Evolutionary conservation across 2,329 filamentous ascomycete species (phyloP), one percentile per base, ranked within the genome.

Genomic region (Ciborinia camelliae): DNA sequence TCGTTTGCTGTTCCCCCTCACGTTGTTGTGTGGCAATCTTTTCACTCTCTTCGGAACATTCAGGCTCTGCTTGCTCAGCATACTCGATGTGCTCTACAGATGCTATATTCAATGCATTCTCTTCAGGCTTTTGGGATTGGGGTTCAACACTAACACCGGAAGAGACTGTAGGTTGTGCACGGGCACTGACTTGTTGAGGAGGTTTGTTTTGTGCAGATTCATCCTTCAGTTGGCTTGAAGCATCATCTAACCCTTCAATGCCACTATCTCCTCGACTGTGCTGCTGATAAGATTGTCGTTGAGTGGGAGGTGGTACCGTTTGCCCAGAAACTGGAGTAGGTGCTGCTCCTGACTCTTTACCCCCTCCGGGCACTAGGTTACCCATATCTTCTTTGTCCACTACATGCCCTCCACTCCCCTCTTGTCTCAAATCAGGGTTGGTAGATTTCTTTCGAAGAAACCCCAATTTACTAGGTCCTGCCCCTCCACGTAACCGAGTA

Each of bases 221-320:
- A 26, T 35, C n/a, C 35, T 23, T 59, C 26, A 23, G 12, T 18
- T 23, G 28, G 8, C n/a, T 47, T 26, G 32, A n/a, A 8, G 9
- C 10, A 15, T 26, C 12, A 5, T 10, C 15, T 18, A 59, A 4
- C 2, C 55, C 55, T 14, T 12, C 23, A n/a, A 59, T 5, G 4
- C 41, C 55, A 47, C 55, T 59, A 9, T 59, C 50, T 35, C 20
- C 12, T 37, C 30, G 32, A 53, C 32, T 20, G 26, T 48, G 28
- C 26, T 32, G 20, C 20, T 47, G 55, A 35, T 48, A n/a, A 26
- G 28, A 10, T 47, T 59, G 55, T n/a, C 39, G 50, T 52, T 35
- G 15, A 32, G 28, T n/a, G 3, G 28, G 18, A 5, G 5, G 5
- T 8, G 4, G 4, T 0, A 0, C 20, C 8, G 12, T 32, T 18